Evolutionary conservation across 345 rosid species (phyloP), one percentile per base, ranked within the genome.

Genomic region (Rhizophora mangle): DNA sequence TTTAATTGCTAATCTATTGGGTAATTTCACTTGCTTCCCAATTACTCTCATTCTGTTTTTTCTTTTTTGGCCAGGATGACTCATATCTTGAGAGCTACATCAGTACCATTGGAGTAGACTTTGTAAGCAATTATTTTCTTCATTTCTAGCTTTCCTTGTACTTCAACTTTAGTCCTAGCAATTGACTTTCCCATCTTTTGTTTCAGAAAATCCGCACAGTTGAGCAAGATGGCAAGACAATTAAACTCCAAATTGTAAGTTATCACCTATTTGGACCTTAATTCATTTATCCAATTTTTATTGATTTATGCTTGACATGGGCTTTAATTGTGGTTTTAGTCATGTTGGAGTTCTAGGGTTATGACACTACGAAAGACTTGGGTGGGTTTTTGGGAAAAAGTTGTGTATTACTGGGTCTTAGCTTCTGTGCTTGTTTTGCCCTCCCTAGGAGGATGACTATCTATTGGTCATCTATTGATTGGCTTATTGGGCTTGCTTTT

Each of bases 41-140:
- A 52, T n/a, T 63, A 2, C 53, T 43, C 22, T 65, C 32, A 10
- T 68, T 15, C 22, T 56, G 73, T 32, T 57, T 56, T 73, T 51
- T 60, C 9, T 1, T 39, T 10, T 39, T 10, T 10, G 16, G 20
- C 63, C 84, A 89, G 96, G 96, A 87, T 84, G 92, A 84, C 76
- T 87, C 96, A 19, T 89, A 89, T 62, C 75, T 87, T n/a, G 90
- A 89, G 53, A 87, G 96, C 79, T 89, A 87, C 82, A 87, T 89
- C 58, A 87, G 96, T 82, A 89, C 96, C 74, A 87, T 89, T 62
- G 96, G 96, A 56, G 96, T 87, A 63, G 96, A 89, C 71, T 89
- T 89, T 78, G 96, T 89, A 76, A 85, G 96, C 72, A 8, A 49
- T 36, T 67, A 5, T 4, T 6, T 36, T 1, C 0, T 1, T 3